Percentiles rank a stretch among this genome's conserved stretches.
phyloP scores from a whole-genome alignment of 2,329 filamentous ascomycete species.

The Esteya vermicola region DNA sequence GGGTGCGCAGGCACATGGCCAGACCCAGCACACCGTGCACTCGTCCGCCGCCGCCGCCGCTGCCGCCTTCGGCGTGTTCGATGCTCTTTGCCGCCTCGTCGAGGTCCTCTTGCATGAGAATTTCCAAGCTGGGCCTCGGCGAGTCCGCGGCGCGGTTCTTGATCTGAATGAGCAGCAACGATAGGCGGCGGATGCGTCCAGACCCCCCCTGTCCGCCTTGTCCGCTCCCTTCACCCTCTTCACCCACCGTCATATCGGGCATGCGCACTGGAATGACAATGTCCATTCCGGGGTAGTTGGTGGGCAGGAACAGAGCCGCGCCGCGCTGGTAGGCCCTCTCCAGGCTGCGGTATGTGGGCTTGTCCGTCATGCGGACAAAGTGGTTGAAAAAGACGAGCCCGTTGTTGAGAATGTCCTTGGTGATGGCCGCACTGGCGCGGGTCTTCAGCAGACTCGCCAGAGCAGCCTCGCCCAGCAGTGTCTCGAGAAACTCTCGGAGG shows the following conservation, averaged over 20 bases:
- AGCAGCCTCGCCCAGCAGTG: too few species aligned
- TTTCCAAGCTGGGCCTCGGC: neutral
- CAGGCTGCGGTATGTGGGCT: neutral
- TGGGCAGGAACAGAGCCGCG: neutral
- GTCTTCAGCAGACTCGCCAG: too few species aligned
- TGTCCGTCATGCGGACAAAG: neutral
- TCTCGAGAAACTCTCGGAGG: too few species aligned
- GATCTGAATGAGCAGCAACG: neutral
- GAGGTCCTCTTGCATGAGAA: neutral
- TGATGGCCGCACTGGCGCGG: too few species aligned
- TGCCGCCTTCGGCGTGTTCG: too few species aligned
- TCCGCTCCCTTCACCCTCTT: too few species aligned
- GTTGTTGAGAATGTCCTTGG: neutral
- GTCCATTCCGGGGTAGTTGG: slow-evolving; percentile 1
- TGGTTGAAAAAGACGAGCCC: slow-evolving; percentile 1
- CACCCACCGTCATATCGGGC: neutral
- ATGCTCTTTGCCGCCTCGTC: neutral
- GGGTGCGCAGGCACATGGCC: slow-evolving; percentile 1
- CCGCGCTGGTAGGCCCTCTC: neutral
- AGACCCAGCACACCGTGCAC: neutral
- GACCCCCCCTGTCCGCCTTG: too few species aligned
- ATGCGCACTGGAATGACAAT: slow-evolving; percentile 1
- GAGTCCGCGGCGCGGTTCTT: neutral
- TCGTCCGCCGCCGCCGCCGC: too few species aligned
- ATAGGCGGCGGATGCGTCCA: too few species aligned